A percentile compares a stretch with the other conserved stretches of the same genome.
Evolutionary conservation across 2,329 filamentous ascomycete species (phyloP).

Genomic region (Fusarium domesticum): DNA sequence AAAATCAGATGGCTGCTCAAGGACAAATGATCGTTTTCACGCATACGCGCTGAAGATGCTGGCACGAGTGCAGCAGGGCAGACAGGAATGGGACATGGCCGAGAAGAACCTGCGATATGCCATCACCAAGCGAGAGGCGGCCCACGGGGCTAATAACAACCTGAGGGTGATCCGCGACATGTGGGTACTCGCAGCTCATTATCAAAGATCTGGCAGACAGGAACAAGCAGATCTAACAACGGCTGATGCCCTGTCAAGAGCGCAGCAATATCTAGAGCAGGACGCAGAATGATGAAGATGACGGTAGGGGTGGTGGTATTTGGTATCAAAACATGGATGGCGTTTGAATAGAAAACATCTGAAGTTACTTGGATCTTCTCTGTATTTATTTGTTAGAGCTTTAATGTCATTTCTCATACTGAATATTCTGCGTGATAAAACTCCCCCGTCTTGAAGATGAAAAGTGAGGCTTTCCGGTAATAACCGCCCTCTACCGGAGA

Average conservation of each 20-base stretch:
- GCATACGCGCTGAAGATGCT: slow-evolving; percentile 40
- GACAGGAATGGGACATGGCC: slow-evolving; percentile 32
- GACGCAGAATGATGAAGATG: slow-evolving; percentile 13
- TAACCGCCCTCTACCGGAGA: neutral
- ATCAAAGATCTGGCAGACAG: slow-evolving; percentile 30
- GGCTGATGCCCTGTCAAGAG: slow-evolving; percentile 34
- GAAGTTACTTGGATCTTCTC: too few relatives aligned
- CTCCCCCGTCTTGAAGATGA: too few relatives aligned
- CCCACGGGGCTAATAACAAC: slow-evolving; percentile 35
- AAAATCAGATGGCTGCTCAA: slow-evolving; percentile 18
- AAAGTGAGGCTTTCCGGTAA: neutral
- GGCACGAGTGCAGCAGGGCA: slow-evolving; percentile 34
- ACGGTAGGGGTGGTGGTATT: too few relatives aligned
- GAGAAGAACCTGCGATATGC: slow-evolving; percentile 35
- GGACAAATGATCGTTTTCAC: slow-evolving; percentile 36
- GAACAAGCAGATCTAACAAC: slow-evolving; percentile 30
- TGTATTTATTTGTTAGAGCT: too few relatives aligned
- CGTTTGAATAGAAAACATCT: too few relatives aligned
- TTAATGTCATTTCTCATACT: too few relatives aligned
- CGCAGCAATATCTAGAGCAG: slow-evolving; percentile 30
- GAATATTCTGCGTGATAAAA: too few relatives aligned
- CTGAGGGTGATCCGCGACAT: slow-evolving; percentile 39
- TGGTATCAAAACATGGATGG: too few relatives aligned
- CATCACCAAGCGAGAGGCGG: slow-evolving; percentile 35
- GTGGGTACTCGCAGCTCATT: slow-evolving; percentile 38